phyloP scores from a whole-genome alignment of 148 eudicot species.

The Amaranthus hypochondriacus region DNA sequence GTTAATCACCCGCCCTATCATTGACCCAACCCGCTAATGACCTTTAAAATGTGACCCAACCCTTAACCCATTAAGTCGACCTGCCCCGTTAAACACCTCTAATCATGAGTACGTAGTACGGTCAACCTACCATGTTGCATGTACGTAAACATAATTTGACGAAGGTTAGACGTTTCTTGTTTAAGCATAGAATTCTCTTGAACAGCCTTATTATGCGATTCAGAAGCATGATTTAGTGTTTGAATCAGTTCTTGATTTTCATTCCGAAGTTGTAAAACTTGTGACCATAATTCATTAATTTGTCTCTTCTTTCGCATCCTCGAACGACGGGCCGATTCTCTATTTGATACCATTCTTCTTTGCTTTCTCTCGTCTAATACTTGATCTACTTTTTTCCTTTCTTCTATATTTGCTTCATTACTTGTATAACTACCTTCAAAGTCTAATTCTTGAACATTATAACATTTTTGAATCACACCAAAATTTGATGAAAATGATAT shows the following conservation, averaged over 20 bases:
- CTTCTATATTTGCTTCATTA: conserved; percentile 50
- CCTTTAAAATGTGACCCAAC: too few species aligned
- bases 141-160: conserved; percentile 5
- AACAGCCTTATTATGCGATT: conserved; percentile 15
- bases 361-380: conserved; percentile 18
- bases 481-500: conserved; percentile 29
- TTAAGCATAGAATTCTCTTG: conserved; percentile 18
- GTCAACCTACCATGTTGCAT: neutral
- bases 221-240: conserved; percentile 13
- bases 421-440: conserved; percentile 36
- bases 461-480: conserved; percentile 22
- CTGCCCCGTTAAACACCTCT: too few species aligned
- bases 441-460: conserved; percentile 24
- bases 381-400: neutral
- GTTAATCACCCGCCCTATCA: too few species aligned
- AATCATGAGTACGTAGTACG: too few species aligned
- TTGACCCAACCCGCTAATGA: too few species aligned
- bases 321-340: conserved; percentile 28
- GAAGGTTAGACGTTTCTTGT: conserved; percentile 20
- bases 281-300: conserved; percentile 22
- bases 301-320: conserved; percentile 27
- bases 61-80: too few species aligned
- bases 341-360: conserved; percentile 24
- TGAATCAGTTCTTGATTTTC: conserved; percentile 13
- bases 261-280: conserved; percentile 8